Evolutionary conservation across 1,284 basidiomycete species (phyloP).

Genomic region (Microbotryomycetes sp.): DNA sequence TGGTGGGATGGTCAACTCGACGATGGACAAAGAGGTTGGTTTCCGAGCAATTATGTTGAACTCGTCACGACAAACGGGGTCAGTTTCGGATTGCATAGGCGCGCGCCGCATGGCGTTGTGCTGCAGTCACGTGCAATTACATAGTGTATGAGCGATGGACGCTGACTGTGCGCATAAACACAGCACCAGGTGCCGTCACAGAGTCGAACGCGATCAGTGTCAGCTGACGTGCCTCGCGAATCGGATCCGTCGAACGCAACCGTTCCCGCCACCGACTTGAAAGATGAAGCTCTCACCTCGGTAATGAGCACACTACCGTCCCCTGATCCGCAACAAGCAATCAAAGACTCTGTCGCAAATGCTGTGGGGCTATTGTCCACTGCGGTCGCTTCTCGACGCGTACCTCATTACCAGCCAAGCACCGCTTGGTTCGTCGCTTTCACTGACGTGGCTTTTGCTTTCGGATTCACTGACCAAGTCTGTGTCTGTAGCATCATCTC

Average conservation of each 20-base stretch:
- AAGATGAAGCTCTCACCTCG: constrained; percentile 5
- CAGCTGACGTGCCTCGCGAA: constrained; percentile 3
- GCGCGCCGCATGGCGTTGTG: background rate
- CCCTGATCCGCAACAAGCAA: background rate
- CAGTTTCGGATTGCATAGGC: background rate
- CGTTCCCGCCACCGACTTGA: too few relatives aligned
- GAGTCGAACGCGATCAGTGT: background rate
- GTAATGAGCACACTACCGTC: background rate
- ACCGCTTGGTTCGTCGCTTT: constrained; percentile 49
- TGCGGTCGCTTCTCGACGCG: constrained; percentile 67
- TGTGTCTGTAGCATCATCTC: constrained; percentile 60
- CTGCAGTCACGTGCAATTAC: background rate
- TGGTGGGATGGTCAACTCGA: constrained; percentile 97
- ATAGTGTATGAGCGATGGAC: too few relatives aligned
- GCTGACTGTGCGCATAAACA: too few relatives aligned
- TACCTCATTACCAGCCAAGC: constrained; percentile 66
- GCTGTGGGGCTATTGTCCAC: constrained; percentile 77
- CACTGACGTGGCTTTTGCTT: background rate
- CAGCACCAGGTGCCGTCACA: background rate
- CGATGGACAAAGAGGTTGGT: constrained; percentile 74
- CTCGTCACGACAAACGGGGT: constrained; percentile 1
- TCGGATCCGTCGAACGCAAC: constrained; percentile 10
- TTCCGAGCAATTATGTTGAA: constrained; percentile 65
- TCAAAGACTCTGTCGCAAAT: constrained; percentile 65
- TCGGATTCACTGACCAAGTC: background rate